Conservation (phyloP, 2,329 filamentous ascomycete genomes). For the Cladorrhinum sp. region DNA sequence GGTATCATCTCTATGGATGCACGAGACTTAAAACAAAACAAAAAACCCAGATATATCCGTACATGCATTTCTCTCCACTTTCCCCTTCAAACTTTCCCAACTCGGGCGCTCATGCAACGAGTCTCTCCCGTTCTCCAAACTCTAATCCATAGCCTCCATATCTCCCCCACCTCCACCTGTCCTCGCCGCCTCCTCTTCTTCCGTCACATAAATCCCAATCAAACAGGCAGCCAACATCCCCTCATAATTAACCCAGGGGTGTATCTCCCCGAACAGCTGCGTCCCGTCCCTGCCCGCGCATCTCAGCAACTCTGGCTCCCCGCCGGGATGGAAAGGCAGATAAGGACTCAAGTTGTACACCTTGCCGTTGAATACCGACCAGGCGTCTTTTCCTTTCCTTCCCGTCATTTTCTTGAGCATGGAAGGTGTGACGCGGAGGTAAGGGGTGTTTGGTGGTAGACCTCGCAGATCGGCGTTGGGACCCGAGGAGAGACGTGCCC, state of each 20-base stretch:
- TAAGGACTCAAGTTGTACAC: constrained; percentile 96
- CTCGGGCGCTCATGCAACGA: too few relatives aligned
- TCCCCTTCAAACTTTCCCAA: too few relatives aligned
- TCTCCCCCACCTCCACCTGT: constrained; percentile 28
- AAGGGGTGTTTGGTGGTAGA: constrained; percentile 47
- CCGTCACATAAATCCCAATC: constrained; percentile 61
- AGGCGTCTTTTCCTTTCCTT: constrained; percentile 79
- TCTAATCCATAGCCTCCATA: constrained; percentile 47
- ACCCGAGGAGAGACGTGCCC: constrained; percentile 71
- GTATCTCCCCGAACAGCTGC: constrained; percentile 62
- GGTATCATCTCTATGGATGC: constrained; percentile 20
- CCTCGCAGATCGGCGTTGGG: constrained; percentile 67
- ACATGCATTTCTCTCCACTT: background rate
- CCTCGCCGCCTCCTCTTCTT: constrained; percentile 44
- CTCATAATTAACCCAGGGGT: constrained; percentile 72
- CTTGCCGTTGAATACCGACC: constrained; percentile 83
- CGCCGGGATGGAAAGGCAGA: constrained; percentile 85
- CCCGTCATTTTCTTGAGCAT: constrained; percentile 77
- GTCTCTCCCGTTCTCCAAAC: background rate
- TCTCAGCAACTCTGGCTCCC: constrained; percentile 67
- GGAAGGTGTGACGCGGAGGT: constrained; percentile 76
- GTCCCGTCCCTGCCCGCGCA: constrained; percentile 61
- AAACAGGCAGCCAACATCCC: constrained; percentile 64
- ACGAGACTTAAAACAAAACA: background rate
- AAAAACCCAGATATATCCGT: background rate